Conservation (phyloP, 2,329 filamentous ascomycete genomes). For the Colletotrichum cuscutae region DNA sequence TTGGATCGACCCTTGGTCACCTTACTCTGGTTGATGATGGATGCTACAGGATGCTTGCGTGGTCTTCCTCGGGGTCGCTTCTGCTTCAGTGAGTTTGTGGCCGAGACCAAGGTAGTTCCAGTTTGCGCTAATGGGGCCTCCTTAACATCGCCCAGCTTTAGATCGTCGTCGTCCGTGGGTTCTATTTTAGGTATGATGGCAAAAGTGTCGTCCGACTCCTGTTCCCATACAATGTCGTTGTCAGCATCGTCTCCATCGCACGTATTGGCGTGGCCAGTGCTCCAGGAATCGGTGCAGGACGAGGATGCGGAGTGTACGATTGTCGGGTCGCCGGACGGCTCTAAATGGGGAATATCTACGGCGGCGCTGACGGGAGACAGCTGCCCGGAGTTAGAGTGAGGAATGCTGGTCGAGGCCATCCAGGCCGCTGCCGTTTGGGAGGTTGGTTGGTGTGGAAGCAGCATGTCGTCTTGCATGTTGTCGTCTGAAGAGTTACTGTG, state of each 20-base stretch:
- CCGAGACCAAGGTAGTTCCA: slow-evolving; percentile 30
- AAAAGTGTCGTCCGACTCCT: slow-evolving; percentile 55
- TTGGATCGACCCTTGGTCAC: slow-evolving; percentile 80
- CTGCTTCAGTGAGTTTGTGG: slow-evolving; percentile 48
- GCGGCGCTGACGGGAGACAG: slow-evolving; percentile 64
- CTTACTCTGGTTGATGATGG: slow-evolving; percentile 70
- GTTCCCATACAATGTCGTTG: slow-evolving; percentile 59
- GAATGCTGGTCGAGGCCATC: slow-evolving; percentile 40
- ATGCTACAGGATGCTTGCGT: slow-evolving; percentile 79
- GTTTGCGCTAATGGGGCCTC: slow-evolving; percentile 49
- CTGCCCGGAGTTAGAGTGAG: slow-evolving; percentile 56
- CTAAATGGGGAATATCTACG: slow-evolving; percentile 52
- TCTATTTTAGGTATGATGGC: slow-evolving; percentile 66
- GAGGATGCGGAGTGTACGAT: slow-evolving; percentile 59
- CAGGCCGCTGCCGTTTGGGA: slow-evolving; percentile 45
- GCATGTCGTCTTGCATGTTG: slow-evolving; percentile 41
- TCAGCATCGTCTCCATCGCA: slow-evolving; percentile 48
- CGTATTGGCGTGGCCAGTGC: slow-evolving; percentile 49
- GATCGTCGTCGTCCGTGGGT: slow-evolving; percentile 65
- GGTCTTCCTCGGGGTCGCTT: slow-evolving; percentile 83
- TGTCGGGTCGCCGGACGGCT: slow-evolving; percentile 52
- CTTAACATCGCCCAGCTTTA: slow-evolving; percentile 64
- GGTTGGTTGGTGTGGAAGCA: slow-evolving; percentile 47
- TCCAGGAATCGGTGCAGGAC: slow-evolving; percentile 58
- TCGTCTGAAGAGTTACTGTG: slow-evolving; percentile 58